Conservation (phyloP, 2,329 filamentous ascomycete species). For the Fusarium annulatum region DNA sequence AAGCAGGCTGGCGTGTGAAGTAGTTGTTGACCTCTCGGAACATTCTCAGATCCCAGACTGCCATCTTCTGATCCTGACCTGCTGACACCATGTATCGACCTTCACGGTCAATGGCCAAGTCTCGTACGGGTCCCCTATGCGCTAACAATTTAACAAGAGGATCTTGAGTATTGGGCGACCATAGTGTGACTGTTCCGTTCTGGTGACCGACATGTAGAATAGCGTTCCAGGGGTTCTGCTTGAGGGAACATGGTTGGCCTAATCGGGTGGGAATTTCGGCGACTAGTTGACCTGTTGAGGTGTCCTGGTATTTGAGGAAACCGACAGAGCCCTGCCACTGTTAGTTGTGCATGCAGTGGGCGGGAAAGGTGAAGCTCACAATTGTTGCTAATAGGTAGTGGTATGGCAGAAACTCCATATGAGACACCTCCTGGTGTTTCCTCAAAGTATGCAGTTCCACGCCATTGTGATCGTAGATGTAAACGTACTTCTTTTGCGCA, state of each 20-base stretch:
- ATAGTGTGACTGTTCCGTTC: slow-evolving; percentile 92
- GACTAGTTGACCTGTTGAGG: slow-evolving; percentile 90
- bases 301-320: slow-evolving; percentile 93
- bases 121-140: slow-evolving; percentile 88
- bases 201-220: slow-evolving; percentile 93
- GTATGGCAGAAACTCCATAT: slow-evolving; percentile 96
- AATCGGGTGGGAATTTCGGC: slow-evolving; percentile 86
- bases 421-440: slow-evolving; percentile 89
- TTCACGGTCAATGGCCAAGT: slow-evolving; percentile 85
- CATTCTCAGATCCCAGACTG: slow-evolving; percentile 95
- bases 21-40: slow-evolving; percentile 94
- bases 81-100: slow-evolving; percentile 96
- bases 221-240: slow-evolving; percentile 92
- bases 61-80: slow-evolving; percentile 90
- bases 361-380: slow-evolving; percentile 59
- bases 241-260: slow-evolving; percentile 83
- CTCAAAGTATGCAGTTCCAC: slow-evolving; percentile 92
- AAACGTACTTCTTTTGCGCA: slow-evolving; percentile 95
- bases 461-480: slow-evolving; percentile 93
- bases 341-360: background rate
- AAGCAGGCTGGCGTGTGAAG: slow-evolving; percentile 83
- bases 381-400: slow-evolving; percentile 93
- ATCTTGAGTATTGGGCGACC: slow-evolving; percentile 91
- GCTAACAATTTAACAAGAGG: slow-evolving; percentile 92
- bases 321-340: slow-evolving; percentile 75